Evolutionary conservation across 345 rosid genomes (phyloP).

Genomic region (Erysimum cheiranthoides): DNA sequence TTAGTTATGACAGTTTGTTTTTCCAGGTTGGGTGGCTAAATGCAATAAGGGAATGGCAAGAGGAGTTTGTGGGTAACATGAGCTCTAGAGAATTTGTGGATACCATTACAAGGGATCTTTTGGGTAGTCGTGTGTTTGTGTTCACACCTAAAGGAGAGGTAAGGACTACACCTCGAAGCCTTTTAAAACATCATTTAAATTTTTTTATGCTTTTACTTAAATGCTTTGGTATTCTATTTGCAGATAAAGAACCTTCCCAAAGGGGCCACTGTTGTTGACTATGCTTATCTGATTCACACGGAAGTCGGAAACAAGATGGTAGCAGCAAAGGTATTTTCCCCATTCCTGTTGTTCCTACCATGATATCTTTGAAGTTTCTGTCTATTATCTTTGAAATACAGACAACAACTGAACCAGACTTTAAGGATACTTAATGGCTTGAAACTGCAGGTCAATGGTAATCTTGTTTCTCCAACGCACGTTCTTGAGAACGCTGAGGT

Average conservation of each 20-base stretch:
- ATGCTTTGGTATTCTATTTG: slow-evolving; percentile 20
- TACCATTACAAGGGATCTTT: slow-evolving; percentile 83
- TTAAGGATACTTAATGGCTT: slow-evolving; percentile 33
- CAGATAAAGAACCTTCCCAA: slow-evolving; percentile 94
- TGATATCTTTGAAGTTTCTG: not conserved
- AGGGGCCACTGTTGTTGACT: slow-evolving; percentile 96
- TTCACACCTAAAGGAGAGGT: slow-evolving; percentile 92
- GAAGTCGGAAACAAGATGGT: slow-evolving; percentile 98
- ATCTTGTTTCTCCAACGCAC: slow-evolving; percentile 83
- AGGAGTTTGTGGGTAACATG: slow-evolving; percentile 99
- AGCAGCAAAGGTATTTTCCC: slow-evolving; percentile 82
- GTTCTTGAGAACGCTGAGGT: slow-evolving; percentile 97
- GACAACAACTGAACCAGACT: slow-evolving; percentile 10
- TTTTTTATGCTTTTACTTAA: slow-evolving; percentile 25
- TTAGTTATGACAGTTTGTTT: slow-evolving; percentile 46
- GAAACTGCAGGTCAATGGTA: slow-evolving; percentile 88
- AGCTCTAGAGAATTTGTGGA: slow-evolving; percentile 99
- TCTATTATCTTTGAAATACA: slow-evolving; percentile 18
- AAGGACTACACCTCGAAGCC: slow-evolving; percentile 28
- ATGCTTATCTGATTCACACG: slow-evolving; percentile 96
- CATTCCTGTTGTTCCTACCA: slow-evolving; percentile 11
- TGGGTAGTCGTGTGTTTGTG: slow-evolving; percentile 96
- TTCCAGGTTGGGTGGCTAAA: slow-evolving; percentile 93
- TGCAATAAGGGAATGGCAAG: slow-evolving; percentile 99
- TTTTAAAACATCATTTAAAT: slow-evolving; percentile 28